Evolutionary conservation across 2,329 filamentous ascomycete genomes (phyloP).

Genomic region (Volutella citrinella): DNA sequence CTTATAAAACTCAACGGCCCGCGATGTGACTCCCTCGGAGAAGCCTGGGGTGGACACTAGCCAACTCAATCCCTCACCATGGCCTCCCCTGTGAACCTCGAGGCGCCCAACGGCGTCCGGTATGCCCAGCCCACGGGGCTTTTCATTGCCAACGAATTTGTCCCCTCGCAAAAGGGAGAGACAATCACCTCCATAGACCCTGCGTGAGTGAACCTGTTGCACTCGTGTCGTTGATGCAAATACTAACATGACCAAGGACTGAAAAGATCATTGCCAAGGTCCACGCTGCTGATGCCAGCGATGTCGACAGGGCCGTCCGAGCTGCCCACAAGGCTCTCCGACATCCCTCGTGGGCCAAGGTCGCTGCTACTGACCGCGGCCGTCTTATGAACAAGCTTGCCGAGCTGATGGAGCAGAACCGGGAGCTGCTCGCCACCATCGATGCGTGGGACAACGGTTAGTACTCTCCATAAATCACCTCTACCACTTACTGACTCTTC

Average conservation of each 20-base stretch:
- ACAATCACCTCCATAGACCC: slow-evolving; percentile 60
- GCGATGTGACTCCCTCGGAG: too few species aligned
- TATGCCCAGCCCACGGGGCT: slow-evolving; percentile 67
- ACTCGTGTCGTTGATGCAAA: slow-evolving; percentile 27
- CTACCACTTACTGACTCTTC: neutral
- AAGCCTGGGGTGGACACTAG: too few species aligned
- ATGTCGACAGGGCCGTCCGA: slow-evolving; percentile 31
- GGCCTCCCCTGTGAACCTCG: too few species aligned
- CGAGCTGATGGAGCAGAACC: slow-evolving; percentile 65
- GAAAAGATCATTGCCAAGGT: slow-evolving; percentile 32
- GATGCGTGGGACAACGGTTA: slow-evolving; percentile 78
- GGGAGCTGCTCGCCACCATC: slow-evolving; percentile 42
- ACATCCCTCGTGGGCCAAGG: slow-evolving; percentile 64
- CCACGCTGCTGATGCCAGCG: slow-evolving; percentile 26
- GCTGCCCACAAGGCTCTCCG: slow-evolving; percentile 66
- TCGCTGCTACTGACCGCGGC: slow-evolving; percentile 65
- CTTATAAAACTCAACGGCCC: too few species aligned
- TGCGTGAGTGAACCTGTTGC: slow-evolving; percentile 22
- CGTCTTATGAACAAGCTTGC: slow-evolving; percentile 68
- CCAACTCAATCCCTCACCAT: too few species aligned
- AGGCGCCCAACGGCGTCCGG: slow-evolving; percentile 58
- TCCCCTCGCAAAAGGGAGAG: slow-evolving; percentile 54
- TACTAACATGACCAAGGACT: slow-evolving; percentile 17
- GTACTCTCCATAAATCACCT: neutral
- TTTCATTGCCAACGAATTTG: slow-evolving; percentile 77